Evolutionary conservation across 2,329 filamentous ascomycete species (phyloP).

Genomic region (Dactylonectria macrodidyma): DNA sequence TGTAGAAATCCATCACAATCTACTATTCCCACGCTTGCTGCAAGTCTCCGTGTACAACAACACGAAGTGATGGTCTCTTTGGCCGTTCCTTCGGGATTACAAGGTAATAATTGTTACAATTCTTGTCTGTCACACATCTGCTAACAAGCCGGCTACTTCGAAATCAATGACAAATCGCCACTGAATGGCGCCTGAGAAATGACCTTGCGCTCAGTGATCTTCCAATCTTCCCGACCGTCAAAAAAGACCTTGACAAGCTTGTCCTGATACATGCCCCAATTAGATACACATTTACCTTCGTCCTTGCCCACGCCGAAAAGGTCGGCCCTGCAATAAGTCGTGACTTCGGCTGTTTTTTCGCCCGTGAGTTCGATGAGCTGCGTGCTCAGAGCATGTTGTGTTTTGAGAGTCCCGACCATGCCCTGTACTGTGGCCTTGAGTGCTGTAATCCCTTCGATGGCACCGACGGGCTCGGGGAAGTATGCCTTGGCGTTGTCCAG

Average conservation of each 20-base stretch:
- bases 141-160: neutral
- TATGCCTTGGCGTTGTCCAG: constrained; percentile 5
- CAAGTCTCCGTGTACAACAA: too few species aligned
- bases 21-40: too few species aligned
- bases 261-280: constrained; percentile 6
- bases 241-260: constrained; percentile 4
- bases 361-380: constrained; percentile 9
- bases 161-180: neutral
- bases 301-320: constrained; percentile 5
- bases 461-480: constrained; percentile 5
- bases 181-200: constrained; percentile 3
- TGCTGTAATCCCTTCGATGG: constrained; percentile 7
- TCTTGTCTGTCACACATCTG: too few species aligned
- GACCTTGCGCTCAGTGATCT: constrained; percentile 11
- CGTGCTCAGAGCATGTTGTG: constrained; percentile 12
- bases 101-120: too few species aligned
- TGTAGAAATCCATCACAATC: too few species aligned
- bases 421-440: constrained; percentile 2
- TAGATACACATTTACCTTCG: neutral
- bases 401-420: constrained; percentile 1
- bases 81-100: too few species aligned
- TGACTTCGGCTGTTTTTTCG: constrained; percentile 8
- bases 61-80: too few species aligned
- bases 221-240: constrained; percentile 12
- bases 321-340: neutral